phyloP scores from a whole-genome alignment of 805 yeast genomes.

The Myxozyma vanderwaltii region DNA sequence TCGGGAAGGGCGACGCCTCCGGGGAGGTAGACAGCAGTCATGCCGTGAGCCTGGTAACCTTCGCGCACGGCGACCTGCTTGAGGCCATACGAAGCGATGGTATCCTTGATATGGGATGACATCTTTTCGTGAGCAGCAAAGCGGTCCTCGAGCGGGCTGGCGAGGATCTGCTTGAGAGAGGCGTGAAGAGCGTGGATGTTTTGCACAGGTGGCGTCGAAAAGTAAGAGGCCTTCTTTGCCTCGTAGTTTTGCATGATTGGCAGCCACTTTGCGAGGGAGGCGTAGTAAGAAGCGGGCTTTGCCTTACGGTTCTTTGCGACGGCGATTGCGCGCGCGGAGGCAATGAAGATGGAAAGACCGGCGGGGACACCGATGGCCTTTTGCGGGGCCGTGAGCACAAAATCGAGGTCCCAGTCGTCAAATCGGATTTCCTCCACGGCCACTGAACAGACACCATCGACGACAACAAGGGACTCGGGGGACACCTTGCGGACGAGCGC shows the following conservation, averaged over 20 bases:
- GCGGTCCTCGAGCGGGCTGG: constrained; percentile 57
- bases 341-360: constrained; percentile 77
- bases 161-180: constrained; percentile 71
- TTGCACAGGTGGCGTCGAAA: constrained; percentile 97
- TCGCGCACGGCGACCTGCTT: constrained; percentile 63
- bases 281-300: constrained; percentile 57
- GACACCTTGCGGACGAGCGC: constrained; percentile 60
- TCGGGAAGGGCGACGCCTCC: constrained; percentile 70
- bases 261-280: constrained; percentile 78
- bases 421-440: constrained; percentile 86
- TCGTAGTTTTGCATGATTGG: constrained; percentile 89
- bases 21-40: constrained; percentile 83
- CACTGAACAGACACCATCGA: constrained; percentile 94
- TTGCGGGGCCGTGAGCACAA: constrained; percentile 87
- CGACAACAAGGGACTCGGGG: constrained; percentile 81
- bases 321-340: constrained; percentile 74
- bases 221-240: constrained; percentile 74
- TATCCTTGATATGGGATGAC: constrained; percentile 66
- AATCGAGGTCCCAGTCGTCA: constrained; percentile 88
- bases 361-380: constrained; percentile 95
- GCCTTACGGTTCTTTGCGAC: constrained; percentile 55
- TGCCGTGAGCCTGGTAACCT: constrained; percentile 78
- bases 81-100: constrained; percentile 61
- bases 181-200: constrained; percentile 76
- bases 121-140: constrained; percentile 62